Base-by-base conservation (phyloP, 2,329 filamentous ascomycete species). In the Onygena corvina region DNA sequence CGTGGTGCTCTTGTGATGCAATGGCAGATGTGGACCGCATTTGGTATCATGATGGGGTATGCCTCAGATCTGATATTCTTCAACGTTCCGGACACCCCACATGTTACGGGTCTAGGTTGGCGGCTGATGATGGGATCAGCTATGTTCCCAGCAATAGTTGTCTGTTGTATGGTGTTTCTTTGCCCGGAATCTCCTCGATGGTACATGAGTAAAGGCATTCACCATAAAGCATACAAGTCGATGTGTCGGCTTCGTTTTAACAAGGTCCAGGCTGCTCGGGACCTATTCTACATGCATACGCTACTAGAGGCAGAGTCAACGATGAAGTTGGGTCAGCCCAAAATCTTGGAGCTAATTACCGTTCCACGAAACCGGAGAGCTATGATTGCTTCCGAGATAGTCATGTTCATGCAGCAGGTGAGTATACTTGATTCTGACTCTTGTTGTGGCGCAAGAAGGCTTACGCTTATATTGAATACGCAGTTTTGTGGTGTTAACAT, bases 1-100 rank as follows among this genome's bases (percentile, higher is more conserved):
- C 77, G 84, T 60, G 83, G 84, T 54, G 84, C 82, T 5, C 71
- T 92, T 14, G 84, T 89, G 54, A 90, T 90, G 84, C 81, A 80
- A 54, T 90, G 85, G 84, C 82, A 89, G 66, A 72, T 72, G 66
- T 75, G 67, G 66, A 70, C 67, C 3, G 71, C 68, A 0, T 72
- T 73, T 51, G 71, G 71, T 9, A 73, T 73, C 52, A 69, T 74
- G 73, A 64, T 67, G 12, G 79, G 79, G 12, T 83, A 75, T 59
- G 73, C 72, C 4, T 77, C 73, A 42, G 78, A 81, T 57, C 66
- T 83, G 23, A 76, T 75, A 5, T 80, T 83, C 59, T 81, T 76
- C 59, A 65, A 74, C 48, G 76, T 68, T 49, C 64, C 68, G 23
- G 74, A 80, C 56, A 65, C 64, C 2, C 61, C 71, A 2, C 68